Base-by-base conservation (phyloP, 352 stramenopile genomes). In the Paralagenidium karlingii region DNA sequence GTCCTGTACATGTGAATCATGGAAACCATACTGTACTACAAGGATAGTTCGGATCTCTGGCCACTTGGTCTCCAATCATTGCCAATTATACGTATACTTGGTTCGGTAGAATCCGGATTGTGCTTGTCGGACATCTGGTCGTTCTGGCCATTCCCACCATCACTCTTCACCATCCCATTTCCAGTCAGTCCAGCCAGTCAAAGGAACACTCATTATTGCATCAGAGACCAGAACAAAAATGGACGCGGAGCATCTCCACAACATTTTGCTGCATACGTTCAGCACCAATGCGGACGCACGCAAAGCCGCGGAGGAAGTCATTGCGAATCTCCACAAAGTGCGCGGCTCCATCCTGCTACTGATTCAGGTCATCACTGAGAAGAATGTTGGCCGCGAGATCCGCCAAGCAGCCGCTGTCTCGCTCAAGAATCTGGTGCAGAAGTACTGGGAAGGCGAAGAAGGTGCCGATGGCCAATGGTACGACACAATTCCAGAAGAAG, bases 371-470 rank as follows among this genome's bases (percentile, higher is more conserved):
- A 70, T 77, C 3, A 68, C 79, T 31, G 71, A 82, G 46, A 56
- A 68, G 36, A 63, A 50, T 16, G 74, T 88, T 33, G 70, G 70
- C 32, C 68, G 65, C 33, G 76, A 89, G 46, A 79, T 97, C 33
- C 78, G 92, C 30, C 89, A 97, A 55, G 92, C 88, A 12, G 89
- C 88, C 22, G 84, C 88, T 33, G 94, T 98, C 55, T 82, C 91
- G 56, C 66, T 97, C 25, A 98, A 98, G 64, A 98, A 98, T 65
- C 75, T 97, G 21, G 93, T 95, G 45, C 68, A 93, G 24, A 94
- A 95, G 66, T 93, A 94, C 49, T 98, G 92, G 92, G 77, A 95
- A 32, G 85, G 70, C 27, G 44, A 51, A 7, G 60, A 85, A 38
- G 57, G 94, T 34, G 64, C 76, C 16, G 55, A 90, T 11, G 71